Evolutionary conservation across 2,329 filamentous ascomycete species (phyloP), one percentile per base, ranked within the genome.

Genomic region (Pseudogymnoascus sp.): DNA sequence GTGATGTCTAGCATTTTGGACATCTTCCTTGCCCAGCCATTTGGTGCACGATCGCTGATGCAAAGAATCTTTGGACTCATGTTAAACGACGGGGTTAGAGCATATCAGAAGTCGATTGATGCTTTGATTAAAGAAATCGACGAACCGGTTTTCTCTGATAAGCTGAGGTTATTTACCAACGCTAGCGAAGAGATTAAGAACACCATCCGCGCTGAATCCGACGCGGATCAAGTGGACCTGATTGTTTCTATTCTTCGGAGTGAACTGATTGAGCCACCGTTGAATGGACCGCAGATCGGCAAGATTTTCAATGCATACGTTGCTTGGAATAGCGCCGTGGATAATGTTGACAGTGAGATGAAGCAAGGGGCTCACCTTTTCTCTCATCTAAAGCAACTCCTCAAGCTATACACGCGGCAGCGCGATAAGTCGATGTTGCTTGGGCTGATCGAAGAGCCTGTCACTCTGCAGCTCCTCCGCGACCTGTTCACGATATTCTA

Each of bases 401-500:
- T 97, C 70, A 97, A 97, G 77, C 80, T 99, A 34, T 89, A 91
- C 74, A 93, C 91, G 9, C 83, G 94, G 57, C 90, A 96, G 70
- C 83, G 93, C 57, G 94, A 99, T 73, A 99, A 99, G 84, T 80
- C 86, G 32, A 97, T 96, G 92, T 97, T 99, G 93, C 79, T 97
- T 60, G 84, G 86, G 64, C 86, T 97, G 69, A 94, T 99, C 59
- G 92, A 97, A 75, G 93, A 99, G 76, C 91, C 94, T 0, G 92
- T 93, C n/a, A 97, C 94, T 0, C 80, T 99, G n/a, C 89, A 95
- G 71, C 81, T 99, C 28, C 94, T 99, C 81, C 86, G 91, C 57
- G 94, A 99, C 70, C 81, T 99, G 22, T 97, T 99, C 73, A 96
- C 91, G 34, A 97, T 99, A 71, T 99, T 99, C 77, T 99, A 99